Evolutionary conservation across 1,284 basidiomycete genomes (phyloP), one percentile per base, ranked within the genome.

Genomic region (Sphaerobolus stellatus): DNA sequence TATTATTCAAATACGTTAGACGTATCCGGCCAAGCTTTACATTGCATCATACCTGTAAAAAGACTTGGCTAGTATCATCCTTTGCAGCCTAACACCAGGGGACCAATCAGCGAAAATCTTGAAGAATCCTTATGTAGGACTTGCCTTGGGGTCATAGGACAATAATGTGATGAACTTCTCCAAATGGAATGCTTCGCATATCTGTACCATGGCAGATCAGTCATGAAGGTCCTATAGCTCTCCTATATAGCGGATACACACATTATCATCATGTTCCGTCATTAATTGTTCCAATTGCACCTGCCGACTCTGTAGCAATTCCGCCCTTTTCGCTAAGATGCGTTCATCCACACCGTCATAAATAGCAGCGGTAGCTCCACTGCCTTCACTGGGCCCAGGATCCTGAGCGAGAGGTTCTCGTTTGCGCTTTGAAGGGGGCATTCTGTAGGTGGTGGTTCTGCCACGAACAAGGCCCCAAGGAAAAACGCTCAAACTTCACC

Each of bases 151-250:
- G 67, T 94, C 80, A 68, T 84, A 95, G 5, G 76, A 77, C 38
- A 92, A 71, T 71, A 94, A 76, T 24, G 80, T 84, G 3, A 83
- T 78, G 64, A 88, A 94, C 55, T 86, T 77, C 61, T 94, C 87
- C 69, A 94, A 76, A 64, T 95, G 92, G 69, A 94, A 95, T 54
- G 83, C 77, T 68, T 96, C 91, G 57, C 92, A 81, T 50, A 94
- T 75, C 86, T 91, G 57, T 61, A 25, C 20, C 30, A 25, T 11
- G 49, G 22, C 36, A 53, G 58, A 44, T 44, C 40, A 59, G 48
- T 47, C 44, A 59, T 22, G 30, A 16, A n/a, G 36, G 7, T 5
- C n/a, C 36, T 7, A 11, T 36, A 18, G 13, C 13, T 20, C 22
- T 22, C 14, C 18, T 27, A 33, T 34, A 6, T 18, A 25, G 22